Evolutionary conservation across 1,139 yeast genomes (phyloP).

Genomic region (Hyphopichia khmerensis): DNA sequence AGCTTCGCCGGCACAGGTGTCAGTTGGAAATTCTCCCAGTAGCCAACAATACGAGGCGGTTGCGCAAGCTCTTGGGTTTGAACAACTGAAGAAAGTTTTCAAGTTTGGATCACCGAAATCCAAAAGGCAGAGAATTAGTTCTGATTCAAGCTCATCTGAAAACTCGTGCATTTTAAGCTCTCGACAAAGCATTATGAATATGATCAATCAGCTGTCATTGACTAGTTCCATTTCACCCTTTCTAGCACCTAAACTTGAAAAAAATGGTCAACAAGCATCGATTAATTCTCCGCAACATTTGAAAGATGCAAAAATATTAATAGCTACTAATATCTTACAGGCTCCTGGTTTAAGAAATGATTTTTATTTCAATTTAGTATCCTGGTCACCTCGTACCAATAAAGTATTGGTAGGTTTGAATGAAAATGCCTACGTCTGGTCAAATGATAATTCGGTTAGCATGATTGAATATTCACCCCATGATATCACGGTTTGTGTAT

Average conservation of each 20-base stretch:
- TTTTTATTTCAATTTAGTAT: slow-evolving; percentile 72
- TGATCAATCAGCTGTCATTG: too few relatives aligned
- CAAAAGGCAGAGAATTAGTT: background rate
- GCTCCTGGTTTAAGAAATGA: slow-evolving; percentile 80
- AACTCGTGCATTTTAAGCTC: too few relatives aligned
- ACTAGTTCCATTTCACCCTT: too few relatives aligned
- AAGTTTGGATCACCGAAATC: slow-evolving; percentile 6
- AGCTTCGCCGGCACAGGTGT: too few relatives aligned
- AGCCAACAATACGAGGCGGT: slow-evolving; percentile 7
- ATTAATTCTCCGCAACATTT: background rate
- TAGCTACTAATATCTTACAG: slow-evolving; percentile 37
- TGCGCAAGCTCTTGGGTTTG: slow-evolving; percentile 10
- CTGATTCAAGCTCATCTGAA: background rate
- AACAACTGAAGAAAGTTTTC: slow-evolving; percentile 6
- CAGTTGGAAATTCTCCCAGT: slow-evolving; percentile 3
- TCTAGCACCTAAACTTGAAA: background rate
- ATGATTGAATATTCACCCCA: background rate
- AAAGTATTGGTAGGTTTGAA: slow-evolving; percentile 72
- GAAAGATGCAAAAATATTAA: background rate
- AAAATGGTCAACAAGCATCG: background rate
- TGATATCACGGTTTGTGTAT: background rate
- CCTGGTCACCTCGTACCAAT: slow-evolving; percentile 63
- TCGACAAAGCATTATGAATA: too few relatives aligned
- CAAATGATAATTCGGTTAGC: slow-evolving; percentile 46
- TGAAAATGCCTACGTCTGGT: slow-evolving; percentile 65